These are phyloP conservation scores for Babesia gibsoni DNA, from an alignment of 169 alveolate genomes.

Conservation along the genomic window DNA sequence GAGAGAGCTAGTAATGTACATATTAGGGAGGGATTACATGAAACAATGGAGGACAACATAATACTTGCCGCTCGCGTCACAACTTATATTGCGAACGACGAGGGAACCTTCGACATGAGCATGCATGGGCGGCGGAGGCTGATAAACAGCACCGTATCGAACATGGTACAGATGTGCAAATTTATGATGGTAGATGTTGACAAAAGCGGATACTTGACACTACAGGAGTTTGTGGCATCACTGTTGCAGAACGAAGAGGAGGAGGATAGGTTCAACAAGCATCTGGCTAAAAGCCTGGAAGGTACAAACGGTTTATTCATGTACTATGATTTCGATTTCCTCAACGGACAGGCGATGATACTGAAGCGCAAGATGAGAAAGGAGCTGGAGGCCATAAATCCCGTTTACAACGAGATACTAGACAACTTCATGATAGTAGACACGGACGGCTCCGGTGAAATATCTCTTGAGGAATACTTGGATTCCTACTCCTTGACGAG, in stretches of 20 bases:
- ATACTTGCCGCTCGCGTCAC: constrained; percentile 3
- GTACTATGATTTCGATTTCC: constrained; percentile 7
- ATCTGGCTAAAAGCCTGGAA: neutral
- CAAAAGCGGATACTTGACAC: constrained; percentile 7
- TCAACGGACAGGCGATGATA: constrained; percentile 16
- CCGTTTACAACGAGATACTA: constrained; percentile 14
- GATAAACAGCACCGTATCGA: neutral
- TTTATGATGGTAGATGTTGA: neutral
- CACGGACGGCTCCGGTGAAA: constrained; percentile 30
- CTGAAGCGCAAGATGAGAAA: constrained; percentile 9
- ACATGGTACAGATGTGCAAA: constrained; percentile 25
- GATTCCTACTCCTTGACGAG: too few relatives aligned
- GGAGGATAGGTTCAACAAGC: neutral
- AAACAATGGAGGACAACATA: constrained; percentile 1
- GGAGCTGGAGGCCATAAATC: constrained; percentile 10
- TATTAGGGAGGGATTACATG: neutral
- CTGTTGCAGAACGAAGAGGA: neutral
- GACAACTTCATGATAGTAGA: constrained; percentile 25
- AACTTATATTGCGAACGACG: neutral
- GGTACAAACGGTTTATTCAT: neutral
- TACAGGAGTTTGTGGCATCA: constrained; percentile 2
- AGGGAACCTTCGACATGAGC: neutral
- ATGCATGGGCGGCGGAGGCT: constrained; percentile 4
- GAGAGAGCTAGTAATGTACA: neutral
- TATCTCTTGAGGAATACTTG: constrained; percentile 18